Evolutionary conservation across 352 stramenopile genomes (phyloP), one percentile per base, ranked within the genome.

Genomic region (Phytophthora kernoviae): DNA sequence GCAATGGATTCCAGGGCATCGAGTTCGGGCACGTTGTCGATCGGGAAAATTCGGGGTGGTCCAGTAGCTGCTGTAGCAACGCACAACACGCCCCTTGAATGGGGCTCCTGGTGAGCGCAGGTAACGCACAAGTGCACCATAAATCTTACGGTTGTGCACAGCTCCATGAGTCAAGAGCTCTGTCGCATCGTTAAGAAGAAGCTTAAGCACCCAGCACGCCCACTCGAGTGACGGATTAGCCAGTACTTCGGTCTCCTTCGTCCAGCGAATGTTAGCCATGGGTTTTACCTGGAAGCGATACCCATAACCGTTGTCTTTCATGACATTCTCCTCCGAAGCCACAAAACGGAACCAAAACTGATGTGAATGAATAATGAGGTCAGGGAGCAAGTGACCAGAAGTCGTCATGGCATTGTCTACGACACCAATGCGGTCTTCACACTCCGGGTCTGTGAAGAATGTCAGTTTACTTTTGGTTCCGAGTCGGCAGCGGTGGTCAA

Each of bases 301-400:
- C 2, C 87, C 87, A 54, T 93, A 94, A 1, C 79, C 79, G 39
- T 92, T 61, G 52, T 81, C 77, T 50, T 85, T 87, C 21, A 54
- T 60, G 5, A 47, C 42, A 24, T 88, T 77, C 4, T 96, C 87
- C 59, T 94, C 84, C 0, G 65, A 78, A 5, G 85, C 77, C 8
- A 49, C 57, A 46, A 96, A 94, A 20, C 81, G 84, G 61, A 94
- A 94, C 87, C 87, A 96, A 36, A 94, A 91, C 44, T 88, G 73
- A 41, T 90, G 67, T 4, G 79, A 83, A 48, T 89, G 80, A 34
- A 94, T 77, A 17, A 91, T 61, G 8, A 94, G 36, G 61, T 94
- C 85, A 1, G 83, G 75, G n/a, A 81, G 18, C n/a, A 55, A 47
- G 55, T 82, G 72, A 1, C 60, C 63, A 10, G 52, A 63, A 40